A percentile compares a stretch with the other conserved stretches of the same genome.
phyloP scores from a whole-genome alignment of 805 yeast genomes.

The Metschnikowia continentalis region DNA sequence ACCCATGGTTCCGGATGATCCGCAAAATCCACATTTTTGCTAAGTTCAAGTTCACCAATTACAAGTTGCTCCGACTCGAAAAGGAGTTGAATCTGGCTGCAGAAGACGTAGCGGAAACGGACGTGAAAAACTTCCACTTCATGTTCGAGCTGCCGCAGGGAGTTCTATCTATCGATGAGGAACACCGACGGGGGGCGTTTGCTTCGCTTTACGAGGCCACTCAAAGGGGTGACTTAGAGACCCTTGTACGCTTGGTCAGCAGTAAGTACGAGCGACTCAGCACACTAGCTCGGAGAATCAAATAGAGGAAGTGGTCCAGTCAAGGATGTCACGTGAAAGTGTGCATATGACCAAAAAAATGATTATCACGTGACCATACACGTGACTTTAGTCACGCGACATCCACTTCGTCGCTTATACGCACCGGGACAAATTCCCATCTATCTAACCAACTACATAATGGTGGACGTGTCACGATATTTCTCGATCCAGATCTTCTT shows the following conservation, averaged over 20 bases:
- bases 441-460: not conserved
- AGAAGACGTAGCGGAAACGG: constrained; percentile 9
- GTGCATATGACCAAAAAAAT: too few relatives aligned
- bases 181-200: constrained; percentile 13
- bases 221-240: constrained; percentile 7
- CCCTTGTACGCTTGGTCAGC: constrained; percentile 8
- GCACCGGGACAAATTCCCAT: not conserved
- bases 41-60: constrained; percentile 51
- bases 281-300: constrained; percentile 6
- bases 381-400: not conserved
- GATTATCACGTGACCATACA: too few relatives aligned
- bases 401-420: too few relatives aligned
- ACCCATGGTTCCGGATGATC: constrained; percentile 69
- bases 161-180: not conserved
- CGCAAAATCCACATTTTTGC: constrained; percentile 58
- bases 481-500: constrained; percentile 74
- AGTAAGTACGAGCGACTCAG: constrained; percentile 15
- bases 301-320: not conserved
- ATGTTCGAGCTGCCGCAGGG: constrained; percentile 13
- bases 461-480: constrained; percentile 22
- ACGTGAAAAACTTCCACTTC: constrained; percentile 12
- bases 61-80: constrained; percentile 43
- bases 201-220: constrained; percentile 15
- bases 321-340: too few relatives aligned
- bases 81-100: constrained; percentile 21